phyloP scores from a whole-genome alignment of 1,284 basidiomycete species.

The Trichosporon sp. region DNA sequence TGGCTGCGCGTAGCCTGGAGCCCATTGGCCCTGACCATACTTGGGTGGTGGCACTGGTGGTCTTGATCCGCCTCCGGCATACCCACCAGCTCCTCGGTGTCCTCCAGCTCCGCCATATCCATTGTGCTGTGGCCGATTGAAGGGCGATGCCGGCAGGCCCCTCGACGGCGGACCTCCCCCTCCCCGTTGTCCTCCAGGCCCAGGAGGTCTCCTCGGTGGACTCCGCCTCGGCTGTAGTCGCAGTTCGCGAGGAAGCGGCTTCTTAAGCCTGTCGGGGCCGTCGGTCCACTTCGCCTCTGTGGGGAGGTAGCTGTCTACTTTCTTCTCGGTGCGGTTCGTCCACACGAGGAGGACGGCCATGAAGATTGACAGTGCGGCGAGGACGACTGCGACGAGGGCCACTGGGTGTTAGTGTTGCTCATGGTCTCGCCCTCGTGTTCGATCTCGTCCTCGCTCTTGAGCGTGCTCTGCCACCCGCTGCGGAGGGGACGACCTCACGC shows the following conservation, averaged over 20 bases:
- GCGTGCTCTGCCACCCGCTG: too few relatives aligned
- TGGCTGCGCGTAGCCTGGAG: too few relatives aligned
- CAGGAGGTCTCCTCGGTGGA: not conserved
- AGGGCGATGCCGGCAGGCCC: not conserved
- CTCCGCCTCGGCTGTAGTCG: not conserved
- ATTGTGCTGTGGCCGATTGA: too few relatives aligned
- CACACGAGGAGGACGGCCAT: not conserved
- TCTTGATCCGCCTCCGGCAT: too few relatives aligned
- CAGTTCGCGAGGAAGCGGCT: not conserved
- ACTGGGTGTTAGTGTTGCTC: constrained; percentile 10
- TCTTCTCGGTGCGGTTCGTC: not conserved
- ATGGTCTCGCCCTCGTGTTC: too few relatives aligned
- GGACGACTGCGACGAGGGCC: constrained; percentile 21
- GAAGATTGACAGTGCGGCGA: constrained; percentile 13
- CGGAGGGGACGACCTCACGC: too few relatives aligned
- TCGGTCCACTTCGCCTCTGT: not conserved
- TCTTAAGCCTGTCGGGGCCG: not conserved
- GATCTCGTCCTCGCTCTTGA: too few relatives aligned
- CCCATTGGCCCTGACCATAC: too few relatives aligned
- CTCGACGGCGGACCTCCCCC: too few relatives aligned
- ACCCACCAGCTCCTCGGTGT: too few relatives aligned
- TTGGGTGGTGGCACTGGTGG: too few relatives aligned
- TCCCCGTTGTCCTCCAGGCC: not conserved
- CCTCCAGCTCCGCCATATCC: too few relatives aligned
- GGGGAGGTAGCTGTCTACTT: not conserved